These are phyloP conservation scores for Nepenthes alata DNA, from an alignment of 179 eudicot genomes.

Conservation along the genomic window DNA sequence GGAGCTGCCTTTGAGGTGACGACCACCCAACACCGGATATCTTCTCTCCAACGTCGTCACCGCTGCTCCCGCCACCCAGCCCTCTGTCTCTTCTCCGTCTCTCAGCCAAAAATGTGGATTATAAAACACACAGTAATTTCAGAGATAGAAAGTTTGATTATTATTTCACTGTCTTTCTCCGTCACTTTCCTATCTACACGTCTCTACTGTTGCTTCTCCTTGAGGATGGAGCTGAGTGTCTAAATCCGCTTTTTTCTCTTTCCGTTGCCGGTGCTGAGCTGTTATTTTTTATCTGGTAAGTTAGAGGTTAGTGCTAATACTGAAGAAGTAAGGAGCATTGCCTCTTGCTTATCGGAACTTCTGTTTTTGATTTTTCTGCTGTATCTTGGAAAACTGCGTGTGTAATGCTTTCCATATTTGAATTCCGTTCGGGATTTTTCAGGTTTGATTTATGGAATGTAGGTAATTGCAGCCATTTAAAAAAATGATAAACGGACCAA, in stretches of 20 bases:
- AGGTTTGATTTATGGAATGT: background rate
- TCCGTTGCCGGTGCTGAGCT: too few relatives aligned
- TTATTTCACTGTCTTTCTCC: background rate
- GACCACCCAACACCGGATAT: background rate
- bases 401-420: background rate
- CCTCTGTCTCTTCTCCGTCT: background rate
- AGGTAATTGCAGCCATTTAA: background rate
- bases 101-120: constrained; percentile 3
- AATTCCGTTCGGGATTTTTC: too few relatives aligned
- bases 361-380: too few relatives aligned
- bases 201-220: background rate
- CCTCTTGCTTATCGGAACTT: too few relatives aligned
- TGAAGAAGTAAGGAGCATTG: too few relatives aligned
- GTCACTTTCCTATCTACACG: background rate
- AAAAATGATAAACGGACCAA: background rate
- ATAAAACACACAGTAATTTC: background rate
- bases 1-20: too few relatives aligned
- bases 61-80: constrained; percentile 4
- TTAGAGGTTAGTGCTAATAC: too few relatives aligned
- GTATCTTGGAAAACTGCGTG: too few relatives aligned
- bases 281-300: too few relatives aligned
- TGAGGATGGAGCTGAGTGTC: background rate
- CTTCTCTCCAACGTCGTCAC: constrained; percentile 13
- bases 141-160: background rate
- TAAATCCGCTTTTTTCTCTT: background rate